These are phyloP conservation scores for Aureobasidium zeae DNA, from an alignment of 2,329 filamentous ascomycete species.

Conservation along the genomic window DNA sequence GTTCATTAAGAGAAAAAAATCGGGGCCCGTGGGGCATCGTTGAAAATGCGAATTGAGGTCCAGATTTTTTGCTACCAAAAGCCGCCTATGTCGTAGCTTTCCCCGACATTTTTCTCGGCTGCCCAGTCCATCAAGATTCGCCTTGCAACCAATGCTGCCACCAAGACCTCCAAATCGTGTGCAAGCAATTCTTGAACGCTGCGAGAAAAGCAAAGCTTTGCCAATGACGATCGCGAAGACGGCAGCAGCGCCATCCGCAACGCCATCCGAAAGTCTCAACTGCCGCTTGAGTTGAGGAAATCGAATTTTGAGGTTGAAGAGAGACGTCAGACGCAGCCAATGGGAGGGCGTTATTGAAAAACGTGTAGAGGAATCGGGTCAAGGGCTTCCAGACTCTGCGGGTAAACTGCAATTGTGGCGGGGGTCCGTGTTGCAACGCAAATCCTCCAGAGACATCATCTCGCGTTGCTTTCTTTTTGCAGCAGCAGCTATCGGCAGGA, in stretches of 20 bases:
- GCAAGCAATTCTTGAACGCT: neutral
- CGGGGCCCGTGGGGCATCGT: conserved; percentile 11
- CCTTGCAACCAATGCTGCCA: no score
- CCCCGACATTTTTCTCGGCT: neutral
- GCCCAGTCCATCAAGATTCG: neutral
- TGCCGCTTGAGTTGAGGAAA: conserved; percentile 6
- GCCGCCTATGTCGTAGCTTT: neutral
- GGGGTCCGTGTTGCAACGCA: neutral
- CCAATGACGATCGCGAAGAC: conserved; percentile 1
- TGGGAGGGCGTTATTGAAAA: neutral
- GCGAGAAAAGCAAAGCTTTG: conserved; percentile 2
- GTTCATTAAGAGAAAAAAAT: conserved; percentile 1
- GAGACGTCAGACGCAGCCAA: conserved; percentile 1
- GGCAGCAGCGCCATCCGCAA: neutral
- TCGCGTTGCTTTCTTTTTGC: conserved; percentile 9
- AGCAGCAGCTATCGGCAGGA: no score
- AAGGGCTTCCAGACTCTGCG: conserved; percentile 10
- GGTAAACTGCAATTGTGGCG: conserved; percentile 13
- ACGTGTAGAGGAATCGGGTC: conserved; percentile 15
- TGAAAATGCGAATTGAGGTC: conserved; percentile 1
- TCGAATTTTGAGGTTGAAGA: neutral
- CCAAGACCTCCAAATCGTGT: neutral
- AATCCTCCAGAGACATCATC: conserved; percentile 13
- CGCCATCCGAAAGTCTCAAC: conserved; percentile 12
- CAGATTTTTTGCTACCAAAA: neutral